Base-by-base conservation (phyloP, 164 flowering plant genomes). In the Umbellularia californica region DNA sequence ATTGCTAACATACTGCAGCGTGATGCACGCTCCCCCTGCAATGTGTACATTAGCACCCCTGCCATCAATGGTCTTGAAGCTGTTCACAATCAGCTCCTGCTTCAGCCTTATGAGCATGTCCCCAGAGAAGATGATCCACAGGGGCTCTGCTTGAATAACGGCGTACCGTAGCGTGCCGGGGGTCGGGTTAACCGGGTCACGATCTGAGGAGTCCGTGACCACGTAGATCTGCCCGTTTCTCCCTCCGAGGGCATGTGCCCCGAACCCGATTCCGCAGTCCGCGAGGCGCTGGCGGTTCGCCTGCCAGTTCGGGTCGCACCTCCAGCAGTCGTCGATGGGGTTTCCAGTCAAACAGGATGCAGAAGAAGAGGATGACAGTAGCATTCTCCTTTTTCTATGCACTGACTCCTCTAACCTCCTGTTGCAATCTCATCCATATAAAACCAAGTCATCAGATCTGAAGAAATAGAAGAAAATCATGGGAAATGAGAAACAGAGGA, bases 261-360 rank as follows among this genome's bases (percentile, higher is more conserved):
- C 98, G 67, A 93, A 91, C 65, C 98, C 98, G 35, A 91, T 87
- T 7, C 89, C 96, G 79, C 97, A 92, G 74, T 89, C 95, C 25
- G 95, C 97, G 19, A 92, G 79, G 3, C 74, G 75, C 71, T 92
- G 92, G 20, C 93, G 88, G 82, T 92, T 83, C 2, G 65, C 19
- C n/a, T 67, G 78, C 97, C 95, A 92, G 81, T 87, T 82, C 1
- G 90, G 81, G 80, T 87, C 89, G 75, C 94, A 89, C 25, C 85
- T 72, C 97, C 97, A 92, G 80, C 97, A 92, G 66, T 89, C 92
- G 79, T 92, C 95, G 14, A 89, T 86, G 27, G 94, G 94, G 80
- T 90, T 92, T 0, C 90, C 93, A 23, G 89, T 85, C 47, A 74
- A 72, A 67, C 93, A 90, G 0, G 85, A 69, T 4, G 65, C 5